These are phyloP conservation scores for Calonectria montana DNA, from an alignment of 2,329 filamentous ascomycete genomes.

Conservation along the genomic window DNA sequence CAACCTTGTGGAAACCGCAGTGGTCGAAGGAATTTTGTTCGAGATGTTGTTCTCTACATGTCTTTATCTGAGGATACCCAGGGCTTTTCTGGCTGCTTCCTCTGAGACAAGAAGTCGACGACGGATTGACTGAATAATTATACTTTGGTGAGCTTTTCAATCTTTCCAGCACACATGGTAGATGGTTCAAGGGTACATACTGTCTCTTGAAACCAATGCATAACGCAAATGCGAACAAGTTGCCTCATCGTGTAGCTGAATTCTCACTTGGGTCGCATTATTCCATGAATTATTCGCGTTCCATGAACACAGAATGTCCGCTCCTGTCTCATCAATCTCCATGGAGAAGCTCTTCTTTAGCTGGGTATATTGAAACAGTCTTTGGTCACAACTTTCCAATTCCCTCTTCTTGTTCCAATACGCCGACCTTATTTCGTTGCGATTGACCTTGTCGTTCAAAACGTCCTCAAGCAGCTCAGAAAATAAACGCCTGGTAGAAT, in stretches of 20 bases:
- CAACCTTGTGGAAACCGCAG: neutral
- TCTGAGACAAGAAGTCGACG: neutral
- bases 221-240: neutral
- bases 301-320: neutral
- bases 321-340: neutral
- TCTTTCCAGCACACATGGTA: neutral
- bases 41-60: neutral
- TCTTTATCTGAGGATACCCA: neutral
- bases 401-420: neutral
- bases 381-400: neutral
- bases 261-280: neutral
- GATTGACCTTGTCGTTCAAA: neutral
- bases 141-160: neutral
- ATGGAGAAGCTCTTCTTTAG: neutral
- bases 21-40: neutral
- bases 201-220: neutral
- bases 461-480: neutral
- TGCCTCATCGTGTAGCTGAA: neutral
- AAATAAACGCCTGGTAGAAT: neutral
- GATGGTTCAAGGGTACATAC: neutral
- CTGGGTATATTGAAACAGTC: neutral
- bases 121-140: neutral
- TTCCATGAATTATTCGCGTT: neutral
- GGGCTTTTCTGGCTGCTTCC: neutral
- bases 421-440: neutral